These are phyloP conservation scores for Saksenaea oblongispora DNA, from an alignment of 371 early-diverging fungal species.

Conservation along the genomic window DNA sequence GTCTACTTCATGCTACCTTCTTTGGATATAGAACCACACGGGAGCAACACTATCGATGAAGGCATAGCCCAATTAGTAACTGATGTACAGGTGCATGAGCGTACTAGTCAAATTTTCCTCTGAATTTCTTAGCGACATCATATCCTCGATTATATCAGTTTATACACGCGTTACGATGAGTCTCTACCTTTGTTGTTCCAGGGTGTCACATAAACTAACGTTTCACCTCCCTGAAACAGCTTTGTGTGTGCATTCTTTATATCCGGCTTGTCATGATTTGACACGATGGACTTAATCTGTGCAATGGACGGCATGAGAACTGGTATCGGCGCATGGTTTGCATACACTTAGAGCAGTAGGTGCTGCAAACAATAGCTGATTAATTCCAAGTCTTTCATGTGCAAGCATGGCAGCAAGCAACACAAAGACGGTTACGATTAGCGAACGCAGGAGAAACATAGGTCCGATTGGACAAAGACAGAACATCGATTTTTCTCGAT, in stretches of 20 bases:
- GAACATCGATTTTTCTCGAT: too few species aligned
- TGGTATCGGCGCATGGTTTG: neutral
- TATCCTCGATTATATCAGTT: conserved; percentile 38
- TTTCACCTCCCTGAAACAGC: conserved; percentile 34
- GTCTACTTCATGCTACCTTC: conserved; percentile 16
- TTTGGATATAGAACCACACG: conserved; percentile 57
- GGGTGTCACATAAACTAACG: conserved; percentile 68
- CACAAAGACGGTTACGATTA: neutral
- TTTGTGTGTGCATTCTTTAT: conserved; percentile 35
- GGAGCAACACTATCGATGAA: conserved; percentile 47
- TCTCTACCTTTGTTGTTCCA: conserved; percentile 64
- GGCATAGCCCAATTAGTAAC: neutral
- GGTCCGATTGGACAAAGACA: too few species aligned
- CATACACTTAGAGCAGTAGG: neutral
- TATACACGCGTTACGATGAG: neutral
- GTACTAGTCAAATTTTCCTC: conserved; percentile 69
- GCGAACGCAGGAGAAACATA: neutral
- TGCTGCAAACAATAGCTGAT: conserved; percentile 1
- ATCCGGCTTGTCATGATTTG: conserved; percentile 18
- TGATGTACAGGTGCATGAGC: neutral
- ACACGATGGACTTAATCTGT: conserved; percentile 17
- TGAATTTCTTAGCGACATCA: conserved; percentile 60
- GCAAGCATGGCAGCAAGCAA: neutral
- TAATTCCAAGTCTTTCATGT: neutral
- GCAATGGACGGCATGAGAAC: neutral